phyloP scores from a whole-genome alignment of 2,329 filamentous ascomycete genomes.

The Colletotrichum spaethianum region DNA sequence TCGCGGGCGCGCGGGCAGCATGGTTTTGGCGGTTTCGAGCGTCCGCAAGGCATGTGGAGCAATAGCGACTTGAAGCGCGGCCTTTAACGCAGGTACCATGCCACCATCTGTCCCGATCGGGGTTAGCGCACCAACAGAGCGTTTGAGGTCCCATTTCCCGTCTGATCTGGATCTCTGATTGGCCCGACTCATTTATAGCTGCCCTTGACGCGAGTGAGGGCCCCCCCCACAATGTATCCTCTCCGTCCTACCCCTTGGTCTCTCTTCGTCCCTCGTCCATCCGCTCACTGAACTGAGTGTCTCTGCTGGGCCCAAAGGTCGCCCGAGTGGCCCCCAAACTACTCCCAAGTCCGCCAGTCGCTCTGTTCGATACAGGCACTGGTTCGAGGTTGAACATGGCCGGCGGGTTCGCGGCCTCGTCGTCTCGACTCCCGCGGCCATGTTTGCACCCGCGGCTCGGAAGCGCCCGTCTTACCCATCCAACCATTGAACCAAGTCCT shows the following conservation, averaged over 20 bases:
- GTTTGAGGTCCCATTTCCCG: constrained; percentile 38
- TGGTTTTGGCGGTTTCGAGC: constrained; percentile 38
- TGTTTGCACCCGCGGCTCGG: constrained; percentile 31
- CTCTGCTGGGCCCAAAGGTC: not conserved
- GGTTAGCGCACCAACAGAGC: constrained; percentile 33
- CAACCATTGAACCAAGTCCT: constrained; percentile 35
- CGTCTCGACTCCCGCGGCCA: too few species aligned
- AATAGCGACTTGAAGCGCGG: constrained; percentile 18
- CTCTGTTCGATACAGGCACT: constrained; percentile 28
- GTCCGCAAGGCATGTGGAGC: constrained; percentile 29
- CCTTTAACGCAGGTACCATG: constrained; percentile 35
- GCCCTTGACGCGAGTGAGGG: not conserved
- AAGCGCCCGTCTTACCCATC: constrained; percentile 33
- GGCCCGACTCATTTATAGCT: not conserved
- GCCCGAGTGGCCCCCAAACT: not conserved
- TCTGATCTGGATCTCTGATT: constrained; percentile 1
- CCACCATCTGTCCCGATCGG: not conserved
- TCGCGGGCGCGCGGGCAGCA: constrained; percentile 18
- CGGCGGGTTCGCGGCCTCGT: constrained; percentile 33
- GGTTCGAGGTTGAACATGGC: constrained; percentile 31
- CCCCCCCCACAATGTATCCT: not conserved
- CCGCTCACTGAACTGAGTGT: not conserved
- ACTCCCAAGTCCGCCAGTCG: not conserved
- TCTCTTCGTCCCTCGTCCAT: not conserved
- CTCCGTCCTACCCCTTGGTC: not conserved